Base-by-base conservation (phyloP, 2,329 filamentous ascomycete species). In the Fusarium fujikuroi region DNA sequence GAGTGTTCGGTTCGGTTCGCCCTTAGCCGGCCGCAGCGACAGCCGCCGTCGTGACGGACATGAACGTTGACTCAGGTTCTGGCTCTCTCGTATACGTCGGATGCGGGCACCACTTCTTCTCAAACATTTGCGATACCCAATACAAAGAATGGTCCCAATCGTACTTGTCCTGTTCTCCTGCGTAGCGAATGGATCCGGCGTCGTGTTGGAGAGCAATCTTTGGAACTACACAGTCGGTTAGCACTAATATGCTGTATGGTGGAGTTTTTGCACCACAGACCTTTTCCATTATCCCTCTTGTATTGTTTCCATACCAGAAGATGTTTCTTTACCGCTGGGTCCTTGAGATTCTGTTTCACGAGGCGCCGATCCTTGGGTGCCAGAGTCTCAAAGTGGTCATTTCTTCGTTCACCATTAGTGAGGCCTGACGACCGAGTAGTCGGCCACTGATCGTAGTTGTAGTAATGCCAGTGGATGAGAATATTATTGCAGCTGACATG, bases 381-480 rank as follows among this genome's bases (percentile, higher is more conserved):
- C 30, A 86, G 74, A 4, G 65, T 58, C n/a, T 69, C 75, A 63
- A 84, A 74, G 5, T 77, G 73, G 14, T 77, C 74, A 47, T 77
- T 75, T 50, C 71, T 69, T 7, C 75, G 10, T 9, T 9, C 10
- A 15, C 50, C 25, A n/a, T 42, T 54, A 7, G 25, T 73, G 11
- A 76, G 65, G 10, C 44, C 77, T 66, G 1, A 81, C 79, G n/a
- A 82, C 21, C 77, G 71, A 3, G 54, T 54, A 11, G 62, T 30
- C 5, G 80, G 77, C 77, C 77, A 79, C 10, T 58, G 28, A 30
- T 80, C 73, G 37, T 80, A 81, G 63, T 84, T 85, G 76, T 84
- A 88, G 72, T 88, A 88, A 54, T 87, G 85, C 87, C 87, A 88
- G 60, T 87, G 80, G 16, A 80, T 78, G 3, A 88, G 83, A 34